Evolutionary conservation across 345 rosid species (phyloP), one percentile per base, ranked within the genome.

Genomic region (Ricinus communis): DNA sequence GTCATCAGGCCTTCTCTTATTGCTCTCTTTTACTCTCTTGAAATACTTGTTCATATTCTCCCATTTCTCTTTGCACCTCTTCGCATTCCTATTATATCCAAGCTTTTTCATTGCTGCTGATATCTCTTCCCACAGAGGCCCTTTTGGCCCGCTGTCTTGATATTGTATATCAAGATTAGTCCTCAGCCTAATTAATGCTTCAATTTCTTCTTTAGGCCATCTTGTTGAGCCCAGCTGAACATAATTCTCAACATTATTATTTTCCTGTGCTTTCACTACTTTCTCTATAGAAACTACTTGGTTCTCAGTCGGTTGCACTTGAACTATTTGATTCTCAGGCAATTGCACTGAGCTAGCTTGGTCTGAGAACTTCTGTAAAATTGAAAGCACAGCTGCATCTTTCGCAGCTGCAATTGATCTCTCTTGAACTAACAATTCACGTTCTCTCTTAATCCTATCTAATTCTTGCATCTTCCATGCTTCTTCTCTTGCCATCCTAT

Each of bases 31-130:
- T 33, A 78, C 81, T 59, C 81, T 73, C 77, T 69, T 78, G 81
- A 78, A 78, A 74, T 78, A 78, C 52, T 78, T 78, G 74, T 78
- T 78, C 81, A 78, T 78, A 60, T 78, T 78, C 58, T 78, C 81
- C 81, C 81, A 78, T 58, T 78, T 78, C 74, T 78, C 81, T 59
- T 78, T 78, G 74, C 81, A 78, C 63, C 81, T 63, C 77, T 69
- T 78, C 0, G 81, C 71, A 51, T 40, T 73, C 47, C 81, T 73
- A 31, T 78, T 69, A 49, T 68, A 78, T 16, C 81, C 81, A 11
- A 56, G 74, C 31, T 50, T 69, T 61, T 73, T 78, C 81, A 78
- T 78, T 30, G 59, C 70, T 1, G 67, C 62, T 22, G 81, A 78
- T 47, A 78, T 43, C 62, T 78, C 81, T 54, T 73, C 77, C 81